Evolutionary conservation across 352 stramenopile species (phyloP).

Genomic region (Pythium pyrilobum): DNA sequence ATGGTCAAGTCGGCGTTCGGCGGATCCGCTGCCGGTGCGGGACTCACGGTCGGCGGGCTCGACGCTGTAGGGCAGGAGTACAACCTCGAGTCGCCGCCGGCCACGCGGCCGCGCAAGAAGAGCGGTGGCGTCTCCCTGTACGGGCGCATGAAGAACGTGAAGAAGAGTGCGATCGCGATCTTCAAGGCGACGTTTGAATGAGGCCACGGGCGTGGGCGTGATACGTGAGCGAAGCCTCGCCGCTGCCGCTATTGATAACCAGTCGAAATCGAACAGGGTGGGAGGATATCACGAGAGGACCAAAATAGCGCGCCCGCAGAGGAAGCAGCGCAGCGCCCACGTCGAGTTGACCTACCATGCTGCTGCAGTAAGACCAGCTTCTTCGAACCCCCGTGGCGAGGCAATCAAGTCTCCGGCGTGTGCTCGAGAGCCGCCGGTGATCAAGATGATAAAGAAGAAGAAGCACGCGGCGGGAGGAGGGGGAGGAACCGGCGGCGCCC

Average conservation of each 20-base stretch:
- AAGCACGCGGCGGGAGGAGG: background rate
- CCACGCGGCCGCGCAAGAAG: slow-evolving; percentile 22
- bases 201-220: too few species aligned
- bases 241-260: slow-evolving; percentile 1
- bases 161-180: slow-evolving; percentile 76
- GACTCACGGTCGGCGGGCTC: background rate
- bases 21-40: background rate
- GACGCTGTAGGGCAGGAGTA: background rate
- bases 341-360: too few species aligned
- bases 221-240: background rate
- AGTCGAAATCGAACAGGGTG: too few species aligned
- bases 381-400: too few species aligned
- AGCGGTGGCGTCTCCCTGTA: slow-evolving; percentile 47
- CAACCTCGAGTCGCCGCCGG: slow-evolving; percentile 20
- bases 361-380: too few species aligned
- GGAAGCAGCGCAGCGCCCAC: too few species aligned
- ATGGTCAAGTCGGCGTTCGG: slow-evolving; percentile 46
- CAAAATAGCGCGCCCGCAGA: too few species aligned
- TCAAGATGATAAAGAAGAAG: slow-evolving; percentile 17
- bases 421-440: background rate
- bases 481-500: background rate
- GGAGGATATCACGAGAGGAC: too few species aligned
- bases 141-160: slow-evolving; percentile 77
- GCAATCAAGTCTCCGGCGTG: too few species aligned
- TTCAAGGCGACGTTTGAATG: slow-evolving; percentile 82